Conservation (phyloP, 306 rosid genomes). For the Acmispon strigosus region DNA sequence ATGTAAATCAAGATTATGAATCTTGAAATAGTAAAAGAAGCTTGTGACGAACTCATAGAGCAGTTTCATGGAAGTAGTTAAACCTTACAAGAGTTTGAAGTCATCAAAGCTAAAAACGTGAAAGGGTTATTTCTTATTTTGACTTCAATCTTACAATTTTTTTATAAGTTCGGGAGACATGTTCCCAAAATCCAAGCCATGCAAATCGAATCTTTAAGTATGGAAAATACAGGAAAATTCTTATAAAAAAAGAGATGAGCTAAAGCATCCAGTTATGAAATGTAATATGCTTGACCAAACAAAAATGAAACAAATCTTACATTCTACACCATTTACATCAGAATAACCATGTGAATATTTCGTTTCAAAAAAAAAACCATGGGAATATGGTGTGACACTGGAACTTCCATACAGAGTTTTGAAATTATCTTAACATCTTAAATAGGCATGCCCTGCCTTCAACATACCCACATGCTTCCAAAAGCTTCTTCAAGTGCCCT, state of each 20-base stretch:
- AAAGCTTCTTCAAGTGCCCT: slow-evolving; percentile 89
- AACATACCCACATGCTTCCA: slow-evolving; percentile 76
- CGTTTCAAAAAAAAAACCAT: too few relatives aligned
- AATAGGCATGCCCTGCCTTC: neutral
- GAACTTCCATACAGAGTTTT: neutral
- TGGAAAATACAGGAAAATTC: neutral
- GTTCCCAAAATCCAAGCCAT: too few relatives aligned
- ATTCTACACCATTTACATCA: slow-evolving; percentile 16
- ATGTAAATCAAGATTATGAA: too few relatives aligned
- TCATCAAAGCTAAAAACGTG: too few relatives aligned
- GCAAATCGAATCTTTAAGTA: neutral
- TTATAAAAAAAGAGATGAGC: neutral
- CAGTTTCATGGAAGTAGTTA: too few relatives aligned
- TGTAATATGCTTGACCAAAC: neutral
- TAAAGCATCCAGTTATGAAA: neutral
- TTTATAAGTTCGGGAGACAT: too few relatives aligned
- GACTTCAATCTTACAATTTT: too few relatives aligned
- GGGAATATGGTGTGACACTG: neutral
- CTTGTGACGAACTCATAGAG: too few relatives aligned
- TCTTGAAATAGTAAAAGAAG: too few relatives aligned
- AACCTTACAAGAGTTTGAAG: too few relatives aligned
- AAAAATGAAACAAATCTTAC: slow-evolving; percentile 10
- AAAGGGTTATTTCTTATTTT: too few relatives aligned
- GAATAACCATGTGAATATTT: neutral
- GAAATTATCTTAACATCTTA: neutral